Evolutionary conservation across 208 protist species (phyloP), one percentile per base, ranked within the genome.

Genomic region (Leishmania lainsoni): DNA sequence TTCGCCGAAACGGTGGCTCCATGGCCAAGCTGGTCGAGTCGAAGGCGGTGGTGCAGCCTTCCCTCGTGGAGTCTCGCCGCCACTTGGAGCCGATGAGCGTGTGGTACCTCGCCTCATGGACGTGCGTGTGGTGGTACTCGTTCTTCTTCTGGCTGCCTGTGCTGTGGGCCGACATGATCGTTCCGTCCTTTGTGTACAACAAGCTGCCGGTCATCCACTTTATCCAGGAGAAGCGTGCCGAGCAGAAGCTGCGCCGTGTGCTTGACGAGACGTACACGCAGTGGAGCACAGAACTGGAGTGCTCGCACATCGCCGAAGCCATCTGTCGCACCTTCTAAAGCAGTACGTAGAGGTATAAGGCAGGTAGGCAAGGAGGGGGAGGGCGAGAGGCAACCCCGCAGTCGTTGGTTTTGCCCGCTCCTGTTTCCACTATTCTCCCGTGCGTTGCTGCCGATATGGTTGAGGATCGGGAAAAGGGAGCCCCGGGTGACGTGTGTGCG

Each of bases 81-180:
- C 88, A 95, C 66, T 74, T 97, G 51, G 92, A 97, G 91, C 91
- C 92, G 45, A 97, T 97, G 94, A 92, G 87, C 76, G 91, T 93
- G 51, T 97, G 91, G 91, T 97, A 96, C 78, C 86, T 97, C 17
- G 90, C 92, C 49, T 96, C 92, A 12, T 97, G 94, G 92, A 90
- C 90, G 22, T 92, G 89, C 75, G 87, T 90, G 69, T 97, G 94
- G 94, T 94, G 90, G 84, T 97, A 96, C 80, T 91, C 91, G 77
- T 96, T 97, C 80, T 97, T 94, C 89, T 95, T 96, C 79, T 96
- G 91, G 92, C 89, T 97, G 86, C 94, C 94, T 69, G 90, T 95
- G 88, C 87, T 97, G 78, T 94, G 88, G 88, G 91, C 91, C 16
- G 94, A 97, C 78, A 84, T 97, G 74, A 93, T 97, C 71, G 87